These are phyloP conservation scores for Calonectria multiphialidica DNA, from an alignment of 2,329 filamentous ascomycete genomes.

Conservation along the genomic window DNA sequence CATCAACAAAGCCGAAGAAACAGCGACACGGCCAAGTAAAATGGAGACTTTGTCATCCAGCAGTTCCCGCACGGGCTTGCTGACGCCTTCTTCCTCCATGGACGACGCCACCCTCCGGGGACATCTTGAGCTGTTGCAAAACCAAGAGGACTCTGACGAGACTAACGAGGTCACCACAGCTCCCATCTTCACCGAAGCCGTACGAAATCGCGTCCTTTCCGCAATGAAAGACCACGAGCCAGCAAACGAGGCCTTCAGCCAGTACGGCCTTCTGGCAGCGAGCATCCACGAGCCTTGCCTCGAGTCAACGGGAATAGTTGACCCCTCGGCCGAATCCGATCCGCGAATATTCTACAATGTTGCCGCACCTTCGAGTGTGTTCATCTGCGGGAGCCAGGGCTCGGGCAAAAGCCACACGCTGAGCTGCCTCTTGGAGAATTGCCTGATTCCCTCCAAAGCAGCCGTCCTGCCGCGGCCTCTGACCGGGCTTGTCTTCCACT, in stretches of 20 bases:
- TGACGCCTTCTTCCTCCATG: too few species aligned
- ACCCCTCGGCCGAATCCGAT: not conserved
- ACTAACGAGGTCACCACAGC: not conserved
- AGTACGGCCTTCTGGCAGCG: constrained; percentile 5
- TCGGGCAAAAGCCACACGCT: constrained; percentile 74
- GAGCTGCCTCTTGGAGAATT: constrained; percentile 69
- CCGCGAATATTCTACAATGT: constrained; percentile 59
- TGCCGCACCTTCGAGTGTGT: constrained; percentile 66
- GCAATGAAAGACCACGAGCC: not conserved
- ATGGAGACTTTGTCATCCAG: too few species aligned
- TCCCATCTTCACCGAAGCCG: not conserved
- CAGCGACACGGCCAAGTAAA: too few species aligned
- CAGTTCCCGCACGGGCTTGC: too few species aligned
- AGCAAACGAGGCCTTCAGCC: not conserved
- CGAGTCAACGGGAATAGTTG: not conserved
- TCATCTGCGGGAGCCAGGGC: constrained; percentile 75
- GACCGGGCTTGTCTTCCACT: constrained; percentile 74
- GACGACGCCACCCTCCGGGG: not conserved
- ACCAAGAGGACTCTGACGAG: not conserved
- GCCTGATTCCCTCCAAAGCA: constrained; percentile 58
- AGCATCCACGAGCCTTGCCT: not conserved
- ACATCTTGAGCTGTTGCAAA: not conserved
- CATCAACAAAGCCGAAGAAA: too few species aligned
- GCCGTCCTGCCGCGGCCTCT: constrained; percentile 64
- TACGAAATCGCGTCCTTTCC: not conserved